Percentiles rank a stretch among this genome's conserved stretches.
phyloP scores from a whole-genome alignment of 148 eudicot species.

The Gaultheria prostrata region DNA sequence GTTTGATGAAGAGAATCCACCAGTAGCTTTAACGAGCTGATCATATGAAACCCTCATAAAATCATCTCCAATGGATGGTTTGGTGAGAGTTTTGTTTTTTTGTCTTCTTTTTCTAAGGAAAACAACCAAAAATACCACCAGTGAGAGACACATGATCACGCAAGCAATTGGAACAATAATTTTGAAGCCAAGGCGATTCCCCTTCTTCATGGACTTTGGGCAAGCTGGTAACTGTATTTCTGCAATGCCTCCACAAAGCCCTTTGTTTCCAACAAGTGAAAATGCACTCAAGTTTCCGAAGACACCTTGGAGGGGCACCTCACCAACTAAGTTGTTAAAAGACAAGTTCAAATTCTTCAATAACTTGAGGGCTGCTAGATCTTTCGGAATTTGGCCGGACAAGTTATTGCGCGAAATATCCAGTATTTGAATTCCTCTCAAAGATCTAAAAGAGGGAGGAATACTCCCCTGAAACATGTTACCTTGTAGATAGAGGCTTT shows the following conservation, averaged over 20 bases:
- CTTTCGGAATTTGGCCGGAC: constrained; percentile 10
- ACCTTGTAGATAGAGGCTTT: constrained; percentile 1
- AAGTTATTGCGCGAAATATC: background rate
- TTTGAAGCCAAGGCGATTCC: background rate
- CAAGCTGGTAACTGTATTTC: constrained; percentile 8
- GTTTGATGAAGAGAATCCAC: background rate
- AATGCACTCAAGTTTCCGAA: background rate
- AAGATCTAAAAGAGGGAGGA: background rate
- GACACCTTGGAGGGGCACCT: background rate
- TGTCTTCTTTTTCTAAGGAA: background rate
- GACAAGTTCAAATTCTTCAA: constrained; percentile 8
- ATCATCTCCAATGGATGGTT: background rate
- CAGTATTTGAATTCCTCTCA: background rate
- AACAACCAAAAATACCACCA: background rate
- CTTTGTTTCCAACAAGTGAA: background rate
- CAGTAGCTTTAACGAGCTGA: background rate
- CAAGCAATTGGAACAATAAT: background rate
- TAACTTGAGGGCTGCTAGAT: background rate
- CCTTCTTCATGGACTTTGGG: background rate
- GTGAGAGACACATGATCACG: background rate
- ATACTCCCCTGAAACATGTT: background rate
- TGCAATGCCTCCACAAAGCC: constrained; percentile 9
- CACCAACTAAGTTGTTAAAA: background rate
- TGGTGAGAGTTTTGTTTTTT: background rate
- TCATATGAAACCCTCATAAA: background rate